Evolutionary conservation across 495 filamentous ascomycete genomes (phyloP), one percentile per base, ranked within the genome.

Genomic region (Parachaetomium inaequale): DNA sequence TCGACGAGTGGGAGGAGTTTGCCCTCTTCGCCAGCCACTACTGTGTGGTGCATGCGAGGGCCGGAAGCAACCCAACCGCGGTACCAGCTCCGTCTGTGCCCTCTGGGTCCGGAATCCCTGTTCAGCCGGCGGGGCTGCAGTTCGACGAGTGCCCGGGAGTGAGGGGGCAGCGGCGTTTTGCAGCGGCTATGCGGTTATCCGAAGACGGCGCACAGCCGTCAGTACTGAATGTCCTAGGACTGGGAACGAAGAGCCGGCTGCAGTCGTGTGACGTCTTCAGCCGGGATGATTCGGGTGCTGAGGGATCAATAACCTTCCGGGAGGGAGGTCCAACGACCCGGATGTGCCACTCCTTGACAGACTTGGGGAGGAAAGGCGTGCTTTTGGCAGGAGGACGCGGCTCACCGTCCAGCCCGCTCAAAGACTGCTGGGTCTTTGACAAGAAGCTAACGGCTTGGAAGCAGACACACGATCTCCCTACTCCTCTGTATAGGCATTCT

Each of bases 1-100:
- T 97, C 71, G 93, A 97, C 73, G 92, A 97, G 75, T 96, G 91
- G 91, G 93, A 97, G 74, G 93, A 97, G 64, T 91, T 96, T 70
- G 89, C 89, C 14, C 76, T 96, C 5, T 97, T 94, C 72, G 87
- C 81, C 7, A 84, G 85, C 53, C 93, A 96, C 75, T 96, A 96
- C 75, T 93, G 93, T 64, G 75, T 97, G 31, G 78, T 96, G 8
- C 75, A 87, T 40, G 92, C 91, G 6, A 74, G 58, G 36, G 68
- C 64, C 15, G 61, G 58, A 15, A 53, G 54, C 21, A 46, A 45
- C 4, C 54, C 19, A 5, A 54, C 28, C 5, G 45, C 49, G 12
- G 26, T 28, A n/a, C 38, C 57, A 5, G n/a, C 25, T 17, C 68
- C 49, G 15, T 23, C 19, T 7, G 2, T 59, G 12, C 42, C 55